Evolutionary conservation across 345 rosid genomes (phyloP).

Genomic region (Eucalyptus cloeziana): DNA sequence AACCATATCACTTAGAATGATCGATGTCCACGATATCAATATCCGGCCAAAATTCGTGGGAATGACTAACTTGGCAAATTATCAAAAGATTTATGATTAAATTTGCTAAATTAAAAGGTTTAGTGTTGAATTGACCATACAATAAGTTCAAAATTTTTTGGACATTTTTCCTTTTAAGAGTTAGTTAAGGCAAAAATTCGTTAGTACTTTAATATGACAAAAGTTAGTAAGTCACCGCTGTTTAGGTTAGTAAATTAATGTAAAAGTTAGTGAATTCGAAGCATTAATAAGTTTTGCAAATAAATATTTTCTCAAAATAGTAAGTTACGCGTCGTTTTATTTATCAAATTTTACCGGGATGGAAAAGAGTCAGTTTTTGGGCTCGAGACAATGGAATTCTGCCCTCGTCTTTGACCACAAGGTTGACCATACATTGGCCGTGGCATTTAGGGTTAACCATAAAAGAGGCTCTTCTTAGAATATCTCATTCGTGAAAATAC

Average conservation of each 20-base stretch:
- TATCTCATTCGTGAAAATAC: not conserved
- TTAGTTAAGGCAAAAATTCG: not conserved
- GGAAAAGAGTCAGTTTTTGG: not conserved
- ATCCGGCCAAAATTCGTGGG: accelerated
- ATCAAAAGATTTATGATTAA: not conserved
- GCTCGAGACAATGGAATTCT: not conserved
- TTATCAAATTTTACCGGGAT: not conserved
- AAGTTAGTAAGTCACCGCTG: not conserved
- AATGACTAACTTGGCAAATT: not conserved
- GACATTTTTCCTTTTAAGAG: not conserved
- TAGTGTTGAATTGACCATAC: not conserved
- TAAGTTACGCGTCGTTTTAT: not conserved
- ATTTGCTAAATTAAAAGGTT: not conserved
- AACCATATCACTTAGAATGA: not conserved
- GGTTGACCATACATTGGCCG: not conserved
- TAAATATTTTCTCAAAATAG: not conserved
- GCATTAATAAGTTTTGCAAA: not conserved
- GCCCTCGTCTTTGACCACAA: not conserved
- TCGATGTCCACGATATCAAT: not conserved
- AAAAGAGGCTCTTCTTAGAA: not conserved
- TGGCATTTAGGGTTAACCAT: not conserved
- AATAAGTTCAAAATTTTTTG: not conserved
- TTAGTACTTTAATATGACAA: not conserved
- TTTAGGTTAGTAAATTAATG: not conserved
- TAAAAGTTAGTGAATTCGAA: not conserved